Conservation (phyloP, 345 rosid species). For the Orychophragmus violaceus region DNA sequence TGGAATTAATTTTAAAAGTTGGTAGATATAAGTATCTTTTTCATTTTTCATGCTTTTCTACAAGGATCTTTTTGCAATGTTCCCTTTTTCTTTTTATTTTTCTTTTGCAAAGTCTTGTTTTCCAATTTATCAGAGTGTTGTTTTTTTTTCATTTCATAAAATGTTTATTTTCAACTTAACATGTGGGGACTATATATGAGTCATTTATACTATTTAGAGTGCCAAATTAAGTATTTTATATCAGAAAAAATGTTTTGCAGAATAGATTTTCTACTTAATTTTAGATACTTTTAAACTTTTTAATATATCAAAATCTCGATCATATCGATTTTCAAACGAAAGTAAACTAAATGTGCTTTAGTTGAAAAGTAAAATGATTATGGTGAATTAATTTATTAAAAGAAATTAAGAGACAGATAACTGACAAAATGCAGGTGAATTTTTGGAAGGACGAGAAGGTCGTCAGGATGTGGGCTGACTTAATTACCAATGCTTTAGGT, state of each 20-base stretch:
- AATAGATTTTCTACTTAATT: neutral
- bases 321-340: conserved; percentile 19
- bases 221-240: neutral
- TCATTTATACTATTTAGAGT: neutral
- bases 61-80: conserved; percentile 2
- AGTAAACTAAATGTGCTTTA: conserved; percentile 2
- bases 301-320: conserved; percentile 19
- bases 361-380: conserved; percentile 15
- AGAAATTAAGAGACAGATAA: conserved; percentile 44
- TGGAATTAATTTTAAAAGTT: conserved; percentile 15
- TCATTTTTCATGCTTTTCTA: conserved; percentile 30
- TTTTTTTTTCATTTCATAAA: neutral
- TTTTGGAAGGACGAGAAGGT: conserved; percentile 53
- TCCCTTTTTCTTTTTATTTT: conserved; percentile 35
- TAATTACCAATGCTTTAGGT: conserved; percentile 35
- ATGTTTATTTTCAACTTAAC: neutral
- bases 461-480: conserved; percentile 96
- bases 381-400: neutral
- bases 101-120: conserved; percentile 8
- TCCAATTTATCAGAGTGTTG: neutral
- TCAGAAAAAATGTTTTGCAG: neutral
- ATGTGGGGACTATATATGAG: neutral
- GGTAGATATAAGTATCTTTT: conserved; percentile 39
- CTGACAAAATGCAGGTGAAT: conserved; percentile 93
- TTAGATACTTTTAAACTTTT: neutral